phyloP scores from a whole-genome alignment of 164 flowering plant species.

The Magnolia sinica region DNA sequence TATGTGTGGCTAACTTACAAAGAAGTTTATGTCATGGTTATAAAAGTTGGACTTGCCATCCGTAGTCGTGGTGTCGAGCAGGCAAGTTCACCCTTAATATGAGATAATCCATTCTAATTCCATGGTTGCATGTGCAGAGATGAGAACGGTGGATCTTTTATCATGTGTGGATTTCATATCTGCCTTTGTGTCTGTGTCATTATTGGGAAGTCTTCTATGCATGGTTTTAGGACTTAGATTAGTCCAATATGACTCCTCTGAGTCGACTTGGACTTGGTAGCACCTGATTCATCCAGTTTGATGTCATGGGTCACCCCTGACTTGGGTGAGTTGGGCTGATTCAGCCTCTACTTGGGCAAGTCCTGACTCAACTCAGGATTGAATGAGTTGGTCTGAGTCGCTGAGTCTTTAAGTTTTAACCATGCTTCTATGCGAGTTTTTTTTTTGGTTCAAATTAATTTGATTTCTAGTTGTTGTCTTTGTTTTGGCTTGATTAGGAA shows the following conservation, averaged over 20 bases:
- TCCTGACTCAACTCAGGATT: too few species aligned
- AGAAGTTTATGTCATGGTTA: constrained; percentile 71
- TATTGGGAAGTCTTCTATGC: neutral
- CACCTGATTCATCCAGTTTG: too few species aligned
- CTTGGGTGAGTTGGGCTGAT: too few species aligned
- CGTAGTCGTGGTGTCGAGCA: constrained; percentile 66
- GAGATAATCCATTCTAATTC: neutral
- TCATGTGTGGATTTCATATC: neutral
- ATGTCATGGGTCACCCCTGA: too few species aligned
- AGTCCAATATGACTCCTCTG: too few species aligned
- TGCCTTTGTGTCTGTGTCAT: neutral
- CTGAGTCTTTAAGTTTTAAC: too few species aligned
- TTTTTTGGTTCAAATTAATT: too few species aligned
- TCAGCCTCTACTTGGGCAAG: too few species aligned
- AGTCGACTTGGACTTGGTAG: too few species aligned
- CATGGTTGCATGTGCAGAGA: neutral
- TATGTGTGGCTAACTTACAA: constrained; percentile 86
- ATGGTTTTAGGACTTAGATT: too few species aligned
- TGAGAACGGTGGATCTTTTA: neutral
- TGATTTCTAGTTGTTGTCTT: neutral
- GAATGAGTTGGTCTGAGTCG: too few species aligned
- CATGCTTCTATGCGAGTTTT: neutral
- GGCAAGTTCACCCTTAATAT: constrained; percentile 33
- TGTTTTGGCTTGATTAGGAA: neutral
- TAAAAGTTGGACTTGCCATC: constrained; percentile 69